Conservation (phyloP, 345 rosid species). For the Rubroshorea leprosula region DNA sequence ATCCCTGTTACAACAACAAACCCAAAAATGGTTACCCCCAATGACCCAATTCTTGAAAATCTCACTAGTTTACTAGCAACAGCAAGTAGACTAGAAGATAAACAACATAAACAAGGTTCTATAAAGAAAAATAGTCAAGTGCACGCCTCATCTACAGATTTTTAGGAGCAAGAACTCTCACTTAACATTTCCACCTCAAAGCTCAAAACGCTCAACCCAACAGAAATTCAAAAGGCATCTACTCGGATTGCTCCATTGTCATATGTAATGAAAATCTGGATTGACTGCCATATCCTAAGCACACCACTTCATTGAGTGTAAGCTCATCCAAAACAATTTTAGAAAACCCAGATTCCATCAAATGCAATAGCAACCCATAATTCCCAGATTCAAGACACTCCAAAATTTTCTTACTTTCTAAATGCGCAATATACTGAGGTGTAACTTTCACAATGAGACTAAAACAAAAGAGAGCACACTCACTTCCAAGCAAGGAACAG, state of each 20-base stretch:
- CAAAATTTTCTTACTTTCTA: not conserved
- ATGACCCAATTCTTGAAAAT: not conserved
- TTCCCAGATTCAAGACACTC: not conserved
- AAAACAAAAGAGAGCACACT: not conserved
- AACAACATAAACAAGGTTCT: not conserved
- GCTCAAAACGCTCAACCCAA: not conserved
- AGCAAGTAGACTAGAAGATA: not conserved
- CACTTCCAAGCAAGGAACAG: not conserved
- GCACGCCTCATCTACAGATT: no score
- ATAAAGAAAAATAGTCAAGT: no score
- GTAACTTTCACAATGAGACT: not conserved
- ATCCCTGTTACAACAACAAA: conserved; percentile 46
- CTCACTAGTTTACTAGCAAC: not conserved
- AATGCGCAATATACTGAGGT: not conserved
- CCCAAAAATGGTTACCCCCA: conserved; percentile 3
- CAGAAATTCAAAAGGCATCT: not conserved
- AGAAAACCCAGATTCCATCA: not conserved
- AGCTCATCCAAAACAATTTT: not conserved
- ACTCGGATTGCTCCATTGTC: not conserved
- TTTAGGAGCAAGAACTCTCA: not conserved
- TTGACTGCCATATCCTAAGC: not conserved
- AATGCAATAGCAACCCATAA: not conserved
- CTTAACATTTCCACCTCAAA: not conserved
- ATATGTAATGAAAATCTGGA: no score
- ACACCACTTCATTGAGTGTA: not conserved